These are phyloP conservation scores for Arabidopsis lyrata DNA, from an alignment of 441 rosid genomes.

Conservation along the genomic window DNA sequence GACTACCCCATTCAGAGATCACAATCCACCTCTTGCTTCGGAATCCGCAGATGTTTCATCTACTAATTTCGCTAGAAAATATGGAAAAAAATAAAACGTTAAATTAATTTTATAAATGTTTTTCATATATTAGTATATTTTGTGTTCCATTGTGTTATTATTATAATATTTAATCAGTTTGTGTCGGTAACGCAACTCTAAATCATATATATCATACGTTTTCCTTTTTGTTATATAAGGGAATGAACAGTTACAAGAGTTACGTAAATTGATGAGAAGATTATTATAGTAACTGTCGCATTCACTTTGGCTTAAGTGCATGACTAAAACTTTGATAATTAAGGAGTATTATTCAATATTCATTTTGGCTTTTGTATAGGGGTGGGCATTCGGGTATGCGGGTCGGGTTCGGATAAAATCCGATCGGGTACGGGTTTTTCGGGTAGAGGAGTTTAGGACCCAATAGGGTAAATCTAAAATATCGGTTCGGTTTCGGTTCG, in stretches of 20 bases:
- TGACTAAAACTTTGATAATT: slow-evolving; percentile 17
- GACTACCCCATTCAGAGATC: slow-evolving; percentile 41
- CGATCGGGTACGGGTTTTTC: too few relatives aligned
- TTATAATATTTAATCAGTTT: slow-evolving; percentile 6
- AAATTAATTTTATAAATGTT: neutral
- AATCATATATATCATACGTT: slow-evolving; percentile 21
- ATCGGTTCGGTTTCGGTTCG: too few relatives aligned
- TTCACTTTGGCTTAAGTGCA: slow-evolving; percentile 19
- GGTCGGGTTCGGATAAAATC: too few relatives aligned
- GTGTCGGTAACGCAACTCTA: slow-evolving; percentile 33
- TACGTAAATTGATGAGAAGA: slow-evolving; percentile 16
- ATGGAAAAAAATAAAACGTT: slow-evolving; percentile 21
- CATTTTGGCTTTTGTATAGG: neutral
- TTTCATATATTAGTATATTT: neutral
- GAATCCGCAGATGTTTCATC: slow-evolving; percentile 28
- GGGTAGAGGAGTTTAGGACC: too few relatives aligned
- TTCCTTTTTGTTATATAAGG: neutral
- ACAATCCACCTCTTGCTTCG: slow-evolving; percentile 38
- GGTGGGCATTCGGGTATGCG: too few relatives aligned
- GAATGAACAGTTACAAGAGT: slow-evolving; percentile 16
- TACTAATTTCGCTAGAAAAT: slow-evolving; percentile 6
- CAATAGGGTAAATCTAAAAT: too few relatives aligned
- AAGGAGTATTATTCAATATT: too few relatives aligned
- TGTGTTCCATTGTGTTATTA: slow-evolving; percentile 17
- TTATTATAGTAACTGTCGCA: slow-evolving; percentile 4